Evolutionary conservation across 192 early-diverging fungal genomes (phyloP).

Genomic region (Gaertneriomyces semiglobifer): DNA sequence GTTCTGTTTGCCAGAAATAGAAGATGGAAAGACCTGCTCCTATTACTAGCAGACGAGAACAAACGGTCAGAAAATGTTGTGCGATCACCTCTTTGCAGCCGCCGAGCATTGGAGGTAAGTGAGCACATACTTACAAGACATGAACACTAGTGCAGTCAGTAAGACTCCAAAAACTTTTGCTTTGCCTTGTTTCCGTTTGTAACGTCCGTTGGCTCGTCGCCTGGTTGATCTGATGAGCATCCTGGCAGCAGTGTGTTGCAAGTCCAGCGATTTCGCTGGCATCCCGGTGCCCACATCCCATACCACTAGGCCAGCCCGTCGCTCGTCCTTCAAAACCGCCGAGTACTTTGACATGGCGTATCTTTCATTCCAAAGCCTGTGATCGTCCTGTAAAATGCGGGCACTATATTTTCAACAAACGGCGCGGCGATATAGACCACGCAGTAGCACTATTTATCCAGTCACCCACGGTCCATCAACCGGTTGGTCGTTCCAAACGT

Average conservation of each 20-base stretch:
- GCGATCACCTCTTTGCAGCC: background rate
- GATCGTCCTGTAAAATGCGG: too few relatives aligned
- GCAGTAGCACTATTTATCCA: too few relatives aligned
- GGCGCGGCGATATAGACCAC: too few relatives aligned
- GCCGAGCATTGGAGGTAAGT: background rate
- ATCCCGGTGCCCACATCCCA: background rate
- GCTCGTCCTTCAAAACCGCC: background rate
- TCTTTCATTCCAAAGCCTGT: too few relatives aligned
- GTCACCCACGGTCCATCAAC: too few relatives aligned
- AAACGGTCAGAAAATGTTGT: background rate
- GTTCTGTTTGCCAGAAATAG: background rate
- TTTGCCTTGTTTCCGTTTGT: conserved; percentile 3
- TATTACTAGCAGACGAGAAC: background rate
- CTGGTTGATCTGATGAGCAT: conserved; percentile 8
- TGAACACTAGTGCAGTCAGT: background rate
- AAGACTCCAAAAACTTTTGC: background rate
- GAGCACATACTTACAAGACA: conserved; percentile 3
- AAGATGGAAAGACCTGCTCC: conserved; percentile 6
- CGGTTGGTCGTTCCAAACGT: too few relatives aligned
- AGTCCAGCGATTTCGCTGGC: background rate
- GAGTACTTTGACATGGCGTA: conserved; percentile 2
- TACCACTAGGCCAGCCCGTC: conserved; percentile 5
- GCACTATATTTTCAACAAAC: too few relatives aligned
- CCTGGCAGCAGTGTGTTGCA: background rate
- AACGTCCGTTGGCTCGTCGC: conserved; percentile 10